Percentiles rank a stretch among this genome's conserved stretches.
phyloP scores from a whole-genome alignment of 106 monocot genomes.

The Acanthochlamys bracteata region DNA sequence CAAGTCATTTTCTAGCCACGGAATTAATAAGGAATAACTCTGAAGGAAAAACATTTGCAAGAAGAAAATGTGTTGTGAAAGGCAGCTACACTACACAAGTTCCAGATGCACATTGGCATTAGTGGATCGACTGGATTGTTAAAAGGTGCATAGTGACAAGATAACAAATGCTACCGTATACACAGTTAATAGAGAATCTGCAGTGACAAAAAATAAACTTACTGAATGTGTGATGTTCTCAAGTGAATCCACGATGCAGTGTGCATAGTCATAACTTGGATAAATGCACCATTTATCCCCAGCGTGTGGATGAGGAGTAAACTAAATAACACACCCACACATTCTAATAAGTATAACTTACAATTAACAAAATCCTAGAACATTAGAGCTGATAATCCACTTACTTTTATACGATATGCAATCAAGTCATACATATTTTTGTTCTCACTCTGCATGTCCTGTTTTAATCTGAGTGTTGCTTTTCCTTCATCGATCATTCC shows the following conservation, averaged over 20 bases:
- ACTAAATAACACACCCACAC: conserved; percentile 37
- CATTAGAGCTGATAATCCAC: background rate
- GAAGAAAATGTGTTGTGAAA: too few species aligned
- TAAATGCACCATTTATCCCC: conserved; percentile 99
- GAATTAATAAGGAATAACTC: too few species aligned
- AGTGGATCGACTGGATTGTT: too few species aligned
- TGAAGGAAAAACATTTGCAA: too few species aligned
- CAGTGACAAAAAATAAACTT: conserved; percentile 12
- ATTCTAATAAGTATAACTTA: background rate
- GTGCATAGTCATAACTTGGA: conserved; percentile 96
- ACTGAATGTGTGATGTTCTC: conserved; percentile 98
- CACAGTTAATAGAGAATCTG: background rate
- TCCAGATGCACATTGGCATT: too few species aligned
- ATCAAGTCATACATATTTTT: conserved; percentile 99
- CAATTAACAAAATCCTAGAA: conserved; percentile 2
- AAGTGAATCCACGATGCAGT: conserved; percentile 98
- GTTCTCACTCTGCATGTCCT: conserved; percentile 98
- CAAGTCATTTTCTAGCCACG: too few species aligned
- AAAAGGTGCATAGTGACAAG: too few species aligned
- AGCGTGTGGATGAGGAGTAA: conserved; percentile 90
- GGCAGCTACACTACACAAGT: too few species aligned
- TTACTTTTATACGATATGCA: conserved; percentile 96
- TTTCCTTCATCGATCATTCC: conserved; percentile 92
- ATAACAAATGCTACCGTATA: too few species aligned
- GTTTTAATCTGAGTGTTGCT: conserved; percentile 90